phyloP scores from a whole-genome alignment of 2,329 filamentous ascomycete species.

The Venturia aucupariae region DNA sequence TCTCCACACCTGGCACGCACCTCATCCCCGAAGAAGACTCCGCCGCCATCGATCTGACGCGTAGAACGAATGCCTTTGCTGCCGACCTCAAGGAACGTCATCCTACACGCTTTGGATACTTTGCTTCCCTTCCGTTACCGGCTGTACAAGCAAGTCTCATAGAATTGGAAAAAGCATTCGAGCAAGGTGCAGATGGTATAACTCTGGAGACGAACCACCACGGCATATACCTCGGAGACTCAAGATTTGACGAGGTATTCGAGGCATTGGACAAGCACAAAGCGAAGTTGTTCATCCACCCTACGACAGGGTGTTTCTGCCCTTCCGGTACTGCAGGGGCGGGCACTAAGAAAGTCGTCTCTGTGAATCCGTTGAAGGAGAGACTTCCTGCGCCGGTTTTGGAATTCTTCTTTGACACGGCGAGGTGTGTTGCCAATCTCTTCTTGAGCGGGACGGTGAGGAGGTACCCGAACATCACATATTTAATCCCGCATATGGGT shows the following conservation, averaged over 20 bases:
- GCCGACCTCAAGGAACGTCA: slow-evolving; percentile 28
- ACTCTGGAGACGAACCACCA: slow-evolving; percentile 44
- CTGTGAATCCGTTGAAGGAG: slow-evolving; percentile 25
- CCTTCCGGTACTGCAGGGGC: slow-evolving; percentile 16
- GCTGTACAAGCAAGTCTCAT: slow-evolving; percentile 37
- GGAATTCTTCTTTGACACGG: slow-evolving; percentile 47
- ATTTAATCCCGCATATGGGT: slow-evolving; percentile 42
- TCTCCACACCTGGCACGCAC: slow-evolving; percentile 45
- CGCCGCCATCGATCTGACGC: slow-evolving; percentile 30
- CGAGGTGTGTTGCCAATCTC: slow-evolving; percentile 39
- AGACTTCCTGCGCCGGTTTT: slow-evolving; percentile 37
- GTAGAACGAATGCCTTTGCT: slow-evolving; percentile 34
- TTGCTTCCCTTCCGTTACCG: slow-evolving; percentile 45
- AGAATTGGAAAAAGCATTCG: slow-evolving; percentile 38
- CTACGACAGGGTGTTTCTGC: slow-evolving; percentile 39
- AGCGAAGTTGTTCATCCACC: slow-evolving; percentile 46
- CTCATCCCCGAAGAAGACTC: slow-evolving; percentile 32
- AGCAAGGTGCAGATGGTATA: slow-evolving; percentile 42
- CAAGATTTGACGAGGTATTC: slow-evolving; percentile 38
- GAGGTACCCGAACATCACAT: slow-evolving; percentile 37
- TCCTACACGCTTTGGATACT: slow-evolving; percentile 41
- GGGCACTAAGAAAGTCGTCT: slow-evolving; percentile 16
- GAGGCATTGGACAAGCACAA: slow-evolving; percentile 37
- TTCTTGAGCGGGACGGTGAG: slow-evolving; percentile 39
- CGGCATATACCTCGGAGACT: slow-evolving; percentile 44